Percentiles rank a stretch among this genome's conserved stretches.
phyloP scores from a whole-genome alignment of 2,329 filamentous ascomycete genomes.

The Bipolaris zeicola region DNA sequence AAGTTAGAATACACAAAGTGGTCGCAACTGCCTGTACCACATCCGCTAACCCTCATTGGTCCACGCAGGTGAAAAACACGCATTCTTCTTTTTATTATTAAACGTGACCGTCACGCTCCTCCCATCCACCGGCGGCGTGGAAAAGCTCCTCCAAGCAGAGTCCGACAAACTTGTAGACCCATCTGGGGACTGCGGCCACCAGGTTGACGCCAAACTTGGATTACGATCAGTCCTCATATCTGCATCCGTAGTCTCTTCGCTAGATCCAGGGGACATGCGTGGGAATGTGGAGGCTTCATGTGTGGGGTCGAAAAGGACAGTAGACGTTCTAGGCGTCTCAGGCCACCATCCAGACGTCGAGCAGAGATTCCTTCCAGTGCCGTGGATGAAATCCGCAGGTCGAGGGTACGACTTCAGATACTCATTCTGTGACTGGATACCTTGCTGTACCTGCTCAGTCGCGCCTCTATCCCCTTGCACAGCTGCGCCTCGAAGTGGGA shows the following conservation, averaged over 20 bases:
- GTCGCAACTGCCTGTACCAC: too few species aligned
- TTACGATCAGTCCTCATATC: conserved; percentile 1
- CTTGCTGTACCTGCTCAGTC: not conserved
- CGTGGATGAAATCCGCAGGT: conserved; percentile 23
- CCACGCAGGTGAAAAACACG: conserved; percentile 13
- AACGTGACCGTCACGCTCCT: conserved; percentile 3
- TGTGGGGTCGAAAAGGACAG: conserved; percentile 8
- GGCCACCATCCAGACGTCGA: conserved; percentile 33
- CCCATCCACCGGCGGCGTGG: not conserved
- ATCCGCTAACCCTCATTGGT: not conserved
- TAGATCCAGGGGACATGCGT: not conserved
- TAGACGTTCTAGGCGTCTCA: conserved; percentile 2
- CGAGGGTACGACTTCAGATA: conserved; percentile 5
- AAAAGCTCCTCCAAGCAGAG: conserved; percentile 9
- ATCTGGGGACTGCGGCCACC: conserved; percentile 20
- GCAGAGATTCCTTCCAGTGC: conserved; percentile 28
- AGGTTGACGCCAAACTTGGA: conserved; percentile 19
- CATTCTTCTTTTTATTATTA: conserved; percentile 6
- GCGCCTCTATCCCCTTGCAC: not conserved
- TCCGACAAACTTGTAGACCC: not conserved
- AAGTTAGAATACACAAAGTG: not conserved
- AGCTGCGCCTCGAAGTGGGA: conserved; percentile 1
- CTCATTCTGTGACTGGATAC: not conserved
- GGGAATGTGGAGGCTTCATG: conserved; percentile 16
- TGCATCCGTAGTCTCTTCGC: not conserved